Conservation (phyloP, 75 land plant species). For the Picea glauca region DNA sequence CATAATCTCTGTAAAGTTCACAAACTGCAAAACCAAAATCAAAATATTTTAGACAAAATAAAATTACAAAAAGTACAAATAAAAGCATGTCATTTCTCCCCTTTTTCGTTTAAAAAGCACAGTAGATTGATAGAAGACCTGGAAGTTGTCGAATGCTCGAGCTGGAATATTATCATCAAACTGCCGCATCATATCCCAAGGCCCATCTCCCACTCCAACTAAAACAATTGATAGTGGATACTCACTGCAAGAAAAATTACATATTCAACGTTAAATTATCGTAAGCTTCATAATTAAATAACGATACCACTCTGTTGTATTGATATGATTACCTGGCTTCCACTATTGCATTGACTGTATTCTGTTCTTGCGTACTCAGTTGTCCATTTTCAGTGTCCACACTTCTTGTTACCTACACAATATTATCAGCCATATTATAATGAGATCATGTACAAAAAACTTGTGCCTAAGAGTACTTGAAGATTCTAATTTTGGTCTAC, state of each 20-base stretch:
- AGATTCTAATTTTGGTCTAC: neutral
- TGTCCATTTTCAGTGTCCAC: conserved; percentile 14
- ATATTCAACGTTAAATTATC: neutral
- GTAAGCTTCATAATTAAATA: neutral
- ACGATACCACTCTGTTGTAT: neutral
- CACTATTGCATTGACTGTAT: conserved; percentile 83
- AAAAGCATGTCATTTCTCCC: neutral
- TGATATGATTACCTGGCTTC: conserved; percentile 56
- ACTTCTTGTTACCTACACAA: neutral
- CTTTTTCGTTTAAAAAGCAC: neutral
- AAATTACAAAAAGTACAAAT: neutral
- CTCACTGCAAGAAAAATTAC: conserved; percentile 20
- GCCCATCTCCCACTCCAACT: conserved; percentile 93
- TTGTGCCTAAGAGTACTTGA: neutral
- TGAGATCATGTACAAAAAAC: neutral
- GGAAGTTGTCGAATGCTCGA: conserved; percentile 78
- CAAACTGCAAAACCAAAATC: conserved; percentile 58
- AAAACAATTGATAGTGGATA: conserved; percentile 73
- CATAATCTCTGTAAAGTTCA: conserved; percentile 89
- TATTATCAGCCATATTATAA: neutral
- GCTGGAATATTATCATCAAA: conserved; percentile 79
- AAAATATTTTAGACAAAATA: neutral
- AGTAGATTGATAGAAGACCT: conserved; percentile 32
- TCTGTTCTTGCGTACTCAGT: conserved; percentile 73
- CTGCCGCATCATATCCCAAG: conserved; percentile 75